Percentiles rank a stretch among this genome's conserved stretches.
Evolutionary conservation across 345 rosid species (phyloP).

Genomic region (Corchorus olitorius): DNA sequence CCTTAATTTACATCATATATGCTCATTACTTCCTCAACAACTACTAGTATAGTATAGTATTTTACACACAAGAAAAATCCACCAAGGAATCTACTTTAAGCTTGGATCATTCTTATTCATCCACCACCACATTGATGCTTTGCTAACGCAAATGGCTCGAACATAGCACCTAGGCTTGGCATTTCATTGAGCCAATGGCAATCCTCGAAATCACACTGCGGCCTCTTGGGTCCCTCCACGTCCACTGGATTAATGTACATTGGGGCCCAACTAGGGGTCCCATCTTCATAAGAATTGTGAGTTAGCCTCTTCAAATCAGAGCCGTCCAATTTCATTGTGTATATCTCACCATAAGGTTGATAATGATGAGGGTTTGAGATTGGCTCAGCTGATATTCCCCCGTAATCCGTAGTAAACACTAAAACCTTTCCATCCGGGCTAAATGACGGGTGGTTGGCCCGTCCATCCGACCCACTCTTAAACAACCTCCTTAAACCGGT

Average conservation of each 20-base stretch:
- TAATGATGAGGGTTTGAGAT: conserved; percentile 82
- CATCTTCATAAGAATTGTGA: conserved; percentile 85
- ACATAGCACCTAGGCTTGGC: conserved; percentile 25
- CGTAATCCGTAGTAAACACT: conserved; percentile 78
- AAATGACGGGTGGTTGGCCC: conserved; percentile 76
- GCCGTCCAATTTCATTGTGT: conserved; percentile 68
- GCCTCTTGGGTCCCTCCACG: conserved; percentile 42
- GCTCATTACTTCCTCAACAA: no score
- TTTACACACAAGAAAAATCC: no score
- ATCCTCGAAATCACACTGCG: conserved; percentile 64
- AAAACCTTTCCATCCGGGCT: conserved; percentile 75
- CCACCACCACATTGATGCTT: conserved; percentile 6
- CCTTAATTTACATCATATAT: no score
- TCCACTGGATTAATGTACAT: conserved; percentile 49
- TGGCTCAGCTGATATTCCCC: conserved; percentile 85
- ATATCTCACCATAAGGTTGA: conserved; percentile 92
- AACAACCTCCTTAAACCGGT: conserved; percentile 69
- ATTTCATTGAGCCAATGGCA: conserved; percentile 69
- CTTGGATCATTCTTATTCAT: background rate
- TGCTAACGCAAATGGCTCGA: background rate
- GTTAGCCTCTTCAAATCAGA: conserved; percentile 72
- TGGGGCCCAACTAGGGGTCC: conserved; percentile 81
- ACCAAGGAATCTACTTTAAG: no score
- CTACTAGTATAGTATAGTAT: no score
- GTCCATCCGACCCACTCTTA: conserved; percentile 68